Conservation (phyloP, 345 rosid species). For the Melaleuca alternifolia region DNA sequence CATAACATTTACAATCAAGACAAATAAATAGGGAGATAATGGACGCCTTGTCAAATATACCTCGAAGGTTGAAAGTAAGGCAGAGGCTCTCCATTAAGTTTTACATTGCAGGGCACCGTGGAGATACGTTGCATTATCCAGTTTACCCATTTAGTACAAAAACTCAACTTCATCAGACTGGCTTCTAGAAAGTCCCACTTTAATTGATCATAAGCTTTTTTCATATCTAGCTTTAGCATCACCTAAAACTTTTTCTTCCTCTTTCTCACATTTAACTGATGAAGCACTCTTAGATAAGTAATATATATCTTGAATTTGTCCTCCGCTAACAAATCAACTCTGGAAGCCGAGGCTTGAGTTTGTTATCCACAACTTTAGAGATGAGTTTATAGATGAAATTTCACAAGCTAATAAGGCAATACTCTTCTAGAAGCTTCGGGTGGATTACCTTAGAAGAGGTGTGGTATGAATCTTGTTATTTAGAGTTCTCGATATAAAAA, state of each 20-base stretch:
- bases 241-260: neutral
- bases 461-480: neutral
- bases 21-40: neutral
- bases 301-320: neutral
- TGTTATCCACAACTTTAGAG: neutral
- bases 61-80: neutral
- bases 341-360: neutral
- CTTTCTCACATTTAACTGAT: neutral
- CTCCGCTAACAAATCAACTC: neutral
- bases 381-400: neutral
- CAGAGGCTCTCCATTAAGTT: neutral
- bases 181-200: neutral
- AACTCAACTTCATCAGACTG: neutral
- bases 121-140: neutral
- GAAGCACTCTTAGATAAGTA: too few species aligned
- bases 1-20: neutral
- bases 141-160: neutral
- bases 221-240: neutral
- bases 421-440: neutral
- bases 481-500: neutral
- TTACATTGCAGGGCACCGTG: fast-evolving
- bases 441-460: neutral
- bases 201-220: neutral
- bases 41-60: neutral
- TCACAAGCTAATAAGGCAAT: neutral